These are phyloP conservation scores for Corymbia citriodora DNA, from an alignment of 441 rosid species.

Conservation along the genomic window DNA sequence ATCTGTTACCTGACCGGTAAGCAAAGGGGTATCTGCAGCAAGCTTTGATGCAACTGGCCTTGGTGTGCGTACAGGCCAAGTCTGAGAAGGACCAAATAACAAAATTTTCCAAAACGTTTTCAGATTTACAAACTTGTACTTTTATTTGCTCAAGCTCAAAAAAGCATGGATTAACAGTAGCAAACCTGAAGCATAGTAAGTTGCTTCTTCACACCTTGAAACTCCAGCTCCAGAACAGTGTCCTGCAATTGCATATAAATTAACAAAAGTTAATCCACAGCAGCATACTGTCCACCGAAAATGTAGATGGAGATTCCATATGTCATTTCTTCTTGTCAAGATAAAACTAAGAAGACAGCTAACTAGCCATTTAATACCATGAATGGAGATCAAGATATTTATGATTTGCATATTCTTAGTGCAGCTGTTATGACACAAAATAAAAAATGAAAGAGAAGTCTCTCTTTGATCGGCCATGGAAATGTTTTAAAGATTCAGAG, in stretches of 20 bases:
- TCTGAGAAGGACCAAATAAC: conserved; percentile 37
- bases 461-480: not conserved
- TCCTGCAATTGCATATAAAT: conserved; percentile 40
- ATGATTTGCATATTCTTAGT: not conserved
- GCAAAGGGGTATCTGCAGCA: conserved; percentile 99
- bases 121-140: not conserved
- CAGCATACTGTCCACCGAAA: not conserved
- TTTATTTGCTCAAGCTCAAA: not conserved
- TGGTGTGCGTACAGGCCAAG: conserved; percentile 99
- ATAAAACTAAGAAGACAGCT: not conserved
- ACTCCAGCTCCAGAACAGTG: conserved; percentile 94
- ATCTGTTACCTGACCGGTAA: conserved; percentile 86
- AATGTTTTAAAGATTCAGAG: not conserved
- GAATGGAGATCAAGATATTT: not conserved
- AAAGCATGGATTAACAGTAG: not conserved
- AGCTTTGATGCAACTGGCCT: conserved; percentile 98
- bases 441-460: not conserved
- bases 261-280: not conserved
- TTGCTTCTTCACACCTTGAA: conserved; percentile 93
- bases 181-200: conserved; percentile 97
- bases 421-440: not conserved
- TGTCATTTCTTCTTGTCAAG: not conserved
- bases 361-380: not conserved
- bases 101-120: not conserved
- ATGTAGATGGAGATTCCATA: not conserved